Conservation (phyloP, 1,284 basidiomycete genomes). For the Ustilago crameri region DNA sequence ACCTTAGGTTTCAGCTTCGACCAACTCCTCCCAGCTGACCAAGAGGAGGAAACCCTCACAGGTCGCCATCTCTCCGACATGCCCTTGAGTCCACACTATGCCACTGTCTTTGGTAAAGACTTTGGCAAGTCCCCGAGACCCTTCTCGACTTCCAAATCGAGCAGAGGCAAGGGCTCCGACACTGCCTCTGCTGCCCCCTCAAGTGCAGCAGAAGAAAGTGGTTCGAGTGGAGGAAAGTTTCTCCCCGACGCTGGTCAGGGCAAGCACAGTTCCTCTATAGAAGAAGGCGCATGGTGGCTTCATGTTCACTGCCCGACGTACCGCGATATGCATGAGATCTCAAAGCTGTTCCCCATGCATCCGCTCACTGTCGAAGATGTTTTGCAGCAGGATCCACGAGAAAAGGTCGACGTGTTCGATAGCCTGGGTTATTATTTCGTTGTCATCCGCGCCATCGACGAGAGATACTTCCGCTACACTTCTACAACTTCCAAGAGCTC, state of each 20-base stretch:
- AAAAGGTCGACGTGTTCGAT: slow-evolving; percentile 90
- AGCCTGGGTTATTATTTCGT: slow-evolving; percentile 93
- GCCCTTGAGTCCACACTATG: slow-evolving; percentile 58
- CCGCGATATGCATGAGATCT: slow-evolving; percentile 87
- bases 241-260: slow-evolving; percentile 12
- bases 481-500: slow-evolving; percentile 57
- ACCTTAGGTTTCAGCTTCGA: slow-evolving; percentile 13
- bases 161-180: neutral
- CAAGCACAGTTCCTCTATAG: slow-evolving; percentile 12
- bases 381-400: slow-evolving; percentile 89
- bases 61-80: slow-evolving; percentile 64
- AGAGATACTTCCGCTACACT: slow-evolving; percentile 73
- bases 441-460: slow-evolving; percentile 83
- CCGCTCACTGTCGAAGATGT: slow-evolving; percentile 95
- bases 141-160: slow-evolving; percentile 1
- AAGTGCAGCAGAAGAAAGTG: neutral
- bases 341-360: slow-evolving; percentile 89
- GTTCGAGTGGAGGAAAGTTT: slow-evolving; percentile 1
- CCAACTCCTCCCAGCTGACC: slow-evolving; percentile 35
- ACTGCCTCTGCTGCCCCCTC: neutral
- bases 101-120: slow-evolving; percentile 38
- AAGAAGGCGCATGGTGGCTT: slow-evolving; percentile 80
- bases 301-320: slow-evolving; percentile 90
- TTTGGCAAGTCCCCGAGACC: slow-evolving; percentile 36
- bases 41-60: slow-evolving; percentile 55